Percentiles rank a stretch among this genome's conserved stretches.
Evolutionary conservation across 169 alveolate genomes (phyloP).

Genomic region (Theileria parva): DNA sequence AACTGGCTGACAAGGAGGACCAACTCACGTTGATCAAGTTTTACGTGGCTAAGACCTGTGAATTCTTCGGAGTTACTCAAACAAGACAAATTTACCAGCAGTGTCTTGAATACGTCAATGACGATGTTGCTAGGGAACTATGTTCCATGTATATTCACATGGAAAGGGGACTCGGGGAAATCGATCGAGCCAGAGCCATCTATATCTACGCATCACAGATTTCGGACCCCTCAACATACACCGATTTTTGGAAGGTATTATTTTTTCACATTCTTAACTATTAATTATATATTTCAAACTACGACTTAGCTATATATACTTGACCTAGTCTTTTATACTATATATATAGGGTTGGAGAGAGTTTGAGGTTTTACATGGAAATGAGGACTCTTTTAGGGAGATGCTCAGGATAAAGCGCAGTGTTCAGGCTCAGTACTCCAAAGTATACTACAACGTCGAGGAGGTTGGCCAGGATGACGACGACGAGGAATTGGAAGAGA

Average conservation of each 20-base stretch:
- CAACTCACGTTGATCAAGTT: conserved; percentile 81
- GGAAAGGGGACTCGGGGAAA: conserved; percentile 91
- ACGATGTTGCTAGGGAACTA: conserved; percentile 77
- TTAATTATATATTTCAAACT: background rate
- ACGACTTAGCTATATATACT: background rate
- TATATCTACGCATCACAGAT: conserved; percentile 85
- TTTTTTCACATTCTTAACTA: conserved; percentile 40
- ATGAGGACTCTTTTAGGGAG: conserved; percentile 89
- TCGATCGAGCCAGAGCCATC: conserved; percentile 91
- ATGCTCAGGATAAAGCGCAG: conserved; percentile 79
- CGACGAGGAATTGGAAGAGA: conserved; percentile 1
- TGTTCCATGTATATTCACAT: conserved; percentile 87
- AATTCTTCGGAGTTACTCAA: conserved; percentile 87
- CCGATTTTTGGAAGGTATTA: conserved; percentile 73
- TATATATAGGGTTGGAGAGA: conserved; percentile 85
- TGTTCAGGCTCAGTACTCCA: conserved; percentile 57
- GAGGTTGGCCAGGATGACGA: conserved; percentile 36
- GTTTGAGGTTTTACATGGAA: conserved; percentile 91
- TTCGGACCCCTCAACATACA: conserved; percentile 85
- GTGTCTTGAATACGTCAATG: conserved; percentile 68
- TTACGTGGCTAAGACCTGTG: conserved; percentile 87
- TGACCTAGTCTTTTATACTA: background rate
- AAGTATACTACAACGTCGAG: conserved; percentile 53
- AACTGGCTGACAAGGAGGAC: conserved; percentile 78
- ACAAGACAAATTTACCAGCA: conserved; percentile 82